Conservation (phyloP, 2,329 filamentous ascomycete genomes). For the Arthroderma sp. region DNA sequence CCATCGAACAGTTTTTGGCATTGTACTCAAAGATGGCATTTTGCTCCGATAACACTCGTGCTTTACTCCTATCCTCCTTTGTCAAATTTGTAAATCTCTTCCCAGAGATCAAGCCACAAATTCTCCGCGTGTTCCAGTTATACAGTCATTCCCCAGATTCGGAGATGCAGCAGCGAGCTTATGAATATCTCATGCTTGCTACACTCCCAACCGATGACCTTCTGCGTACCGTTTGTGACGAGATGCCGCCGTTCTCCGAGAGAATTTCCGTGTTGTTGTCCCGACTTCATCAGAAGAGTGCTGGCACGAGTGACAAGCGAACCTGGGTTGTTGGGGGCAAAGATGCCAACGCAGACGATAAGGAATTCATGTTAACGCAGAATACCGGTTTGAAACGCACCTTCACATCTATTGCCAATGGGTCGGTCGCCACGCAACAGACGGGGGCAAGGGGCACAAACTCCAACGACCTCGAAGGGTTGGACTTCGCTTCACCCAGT, state of each 20-base stretch:
- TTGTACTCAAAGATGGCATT: conserved; percentile 79
- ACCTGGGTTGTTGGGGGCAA: conserved; percentile 98
- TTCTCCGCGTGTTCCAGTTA: conserved; percentile 76
- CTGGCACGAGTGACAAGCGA: conserved; percentile 81
- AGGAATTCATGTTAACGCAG: conserved; percentile 69
- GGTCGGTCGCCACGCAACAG: conserved; percentile 24
- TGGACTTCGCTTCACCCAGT: conserved; percentile 57
- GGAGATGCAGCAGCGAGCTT: conserved; percentile 89
- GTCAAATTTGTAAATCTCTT: conserved; percentile 98
- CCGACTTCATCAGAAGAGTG: conserved; percentile 85
- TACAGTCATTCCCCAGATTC: conserved; percentile 94
- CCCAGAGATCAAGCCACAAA: conserved; percentile 92
- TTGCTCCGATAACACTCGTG: conserved; percentile 78
- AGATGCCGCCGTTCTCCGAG: conserved; percentile 98
- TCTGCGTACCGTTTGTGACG: conserved; percentile 84
- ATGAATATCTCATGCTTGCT: conserved; percentile 81
- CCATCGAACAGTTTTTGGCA: conserved; percentile 92
- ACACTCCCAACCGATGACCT: conserved; percentile 81
- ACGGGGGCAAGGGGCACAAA: conserved; percentile 31
- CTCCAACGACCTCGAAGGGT: conserved; percentile 60
- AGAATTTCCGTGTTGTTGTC: conserved; percentile 84
- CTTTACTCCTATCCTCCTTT: conserved; percentile 89
- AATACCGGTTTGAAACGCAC: conserved; percentile 73
- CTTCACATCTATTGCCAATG: conserved; percentile 51
- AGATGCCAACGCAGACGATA: conserved; percentile 72